Evolutionary conservation across 75 land plant species (phyloP).

Genomic region (Selaginella moellendorffii): DNA sequence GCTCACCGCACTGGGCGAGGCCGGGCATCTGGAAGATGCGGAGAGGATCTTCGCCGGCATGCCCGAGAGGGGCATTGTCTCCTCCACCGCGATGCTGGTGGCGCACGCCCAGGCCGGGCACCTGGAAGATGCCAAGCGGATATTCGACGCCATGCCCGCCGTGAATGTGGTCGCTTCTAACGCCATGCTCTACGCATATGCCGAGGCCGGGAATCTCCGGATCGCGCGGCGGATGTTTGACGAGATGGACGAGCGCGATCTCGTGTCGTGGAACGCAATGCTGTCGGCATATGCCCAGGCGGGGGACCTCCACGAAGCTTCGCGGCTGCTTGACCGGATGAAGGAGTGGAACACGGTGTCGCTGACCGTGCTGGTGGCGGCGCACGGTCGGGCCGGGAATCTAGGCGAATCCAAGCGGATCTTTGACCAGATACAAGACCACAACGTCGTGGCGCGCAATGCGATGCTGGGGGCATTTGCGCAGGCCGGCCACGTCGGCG

Average conservation of each 20-base stretch:
- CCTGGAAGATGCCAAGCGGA: not conserved
- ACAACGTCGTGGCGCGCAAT: not conserved
- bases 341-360: not conserved
- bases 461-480: not conserved
- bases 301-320: slow-evolving; percentile 32
- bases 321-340: slow-evolving; percentile 32
- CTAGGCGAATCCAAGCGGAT: not conserved
- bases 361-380: not conserved
- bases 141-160: not conserved
- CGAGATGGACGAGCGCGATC: slow-evolving; percentile 28
- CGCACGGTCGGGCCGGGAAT: not conserved
- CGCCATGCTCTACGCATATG: slow-evolving; percentile 14
- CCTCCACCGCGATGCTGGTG: not conserved
- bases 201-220: slow-evolving; percentile 21
- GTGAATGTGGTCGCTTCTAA: not conserved
- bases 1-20: not conserved
- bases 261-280: slow-evolving; percentile 38
- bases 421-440: not conserved
- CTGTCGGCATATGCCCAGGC: slow-evolving; percentile 36
- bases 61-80: not conserved
- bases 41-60: not conserved
- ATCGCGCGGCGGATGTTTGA: slow-evolving; percentile 44
- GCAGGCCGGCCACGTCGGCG: not conserved
- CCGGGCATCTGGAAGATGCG: not conserved
- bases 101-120: not conserved